phyloP scores from a whole-genome alignment of 495 filamentous ascomycete species.

The Aspergillus wentii region DNA sequence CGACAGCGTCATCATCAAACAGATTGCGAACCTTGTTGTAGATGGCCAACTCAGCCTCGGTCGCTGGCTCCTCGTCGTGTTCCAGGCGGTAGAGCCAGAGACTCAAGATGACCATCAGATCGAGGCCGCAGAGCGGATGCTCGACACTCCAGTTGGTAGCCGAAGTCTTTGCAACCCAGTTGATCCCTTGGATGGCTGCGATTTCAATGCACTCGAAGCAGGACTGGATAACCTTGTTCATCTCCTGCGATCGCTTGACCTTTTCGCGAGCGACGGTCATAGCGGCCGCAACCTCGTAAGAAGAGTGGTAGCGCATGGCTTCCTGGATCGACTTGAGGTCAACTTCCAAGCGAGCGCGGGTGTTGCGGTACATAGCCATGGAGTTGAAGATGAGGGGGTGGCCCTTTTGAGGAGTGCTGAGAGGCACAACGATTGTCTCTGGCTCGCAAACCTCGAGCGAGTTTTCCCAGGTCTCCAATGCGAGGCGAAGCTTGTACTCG shows the following conservation, averaged over 20 bases:
- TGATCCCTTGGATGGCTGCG: slow-evolving; percentile 87
- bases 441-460: slow-evolving; percentile 91
- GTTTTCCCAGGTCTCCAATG: slow-evolving; percentile 96
- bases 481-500: slow-evolving; percentile 95
- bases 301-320: slow-evolving; percentile 92
- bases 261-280: slow-evolving; percentile 92
- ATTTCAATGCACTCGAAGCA: slow-evolving; percentile 99
- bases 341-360: slow-evolving; percentile 86
- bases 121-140: slow-evolving; percentile 93
- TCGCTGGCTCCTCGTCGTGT: slow-evolving; percentile 94
- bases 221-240: slow-evolving; percentile 97
- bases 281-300: slow-evolving; percentile 91
- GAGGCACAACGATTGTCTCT: slow-evolving; percentile 82
- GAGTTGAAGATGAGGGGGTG: slow-evolving; percentile 98
- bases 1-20: slow-evolving; percentile 84
- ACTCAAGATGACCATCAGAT: slow-evolving; percentile 97
- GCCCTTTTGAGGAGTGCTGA: slow-evolving; percentile 95
- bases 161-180: slow-evolving; percentile 95
- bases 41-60: slow-evolving; percentile 86
- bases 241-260: slow-evolving; percentile 91
- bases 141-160: slow-evolving; percentile 99
- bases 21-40: slow-evolving; percentile 92
- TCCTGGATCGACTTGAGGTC: slow-evolving; percentile 95
- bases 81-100: slow-evolving; percentile 98
- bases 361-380: slow-evolving; percentile 95